Conservation (phyloP, 352 stramenopile genomes). For the Phytopythium cucurbitacearum region DNA sequence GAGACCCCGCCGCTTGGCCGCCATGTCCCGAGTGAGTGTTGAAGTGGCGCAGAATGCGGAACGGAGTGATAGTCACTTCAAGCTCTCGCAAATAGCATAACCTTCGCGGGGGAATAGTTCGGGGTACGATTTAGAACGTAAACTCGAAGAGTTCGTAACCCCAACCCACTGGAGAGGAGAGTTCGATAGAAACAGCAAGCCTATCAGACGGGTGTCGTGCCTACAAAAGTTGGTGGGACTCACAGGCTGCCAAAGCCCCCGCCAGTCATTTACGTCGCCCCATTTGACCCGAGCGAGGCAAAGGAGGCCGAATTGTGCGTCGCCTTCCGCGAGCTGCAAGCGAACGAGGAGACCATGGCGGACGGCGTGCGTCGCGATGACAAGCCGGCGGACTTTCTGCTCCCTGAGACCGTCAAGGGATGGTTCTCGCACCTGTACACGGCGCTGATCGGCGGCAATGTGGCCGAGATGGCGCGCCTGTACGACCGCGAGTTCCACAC, state of each 20-base stretch:
- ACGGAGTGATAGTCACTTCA: neutral
- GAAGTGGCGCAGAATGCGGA: neutral
- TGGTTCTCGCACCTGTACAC: constrained; percentile 89
- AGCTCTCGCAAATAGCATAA: neutral
- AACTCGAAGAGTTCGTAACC: no score
- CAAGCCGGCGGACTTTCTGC: constrained; percentile 84
- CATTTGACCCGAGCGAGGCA: neutral
- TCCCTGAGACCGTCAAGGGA: constrained; percentile 85
- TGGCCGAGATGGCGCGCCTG: constrained; percentile 75
- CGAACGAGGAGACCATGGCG: constrained; percentile 26
- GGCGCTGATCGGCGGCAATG: constrained; percentile 78
- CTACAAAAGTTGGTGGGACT: constrained; percentile 15
- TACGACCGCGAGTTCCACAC: constrained; percentile 88
- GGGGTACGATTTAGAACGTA: no score
- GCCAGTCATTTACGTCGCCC: constrained; percentile 44
- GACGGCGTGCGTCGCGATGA: constrained; percentile 64
- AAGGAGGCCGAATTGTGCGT: no score
- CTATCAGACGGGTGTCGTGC: constrained; percentile 17
- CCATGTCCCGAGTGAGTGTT: neutral
- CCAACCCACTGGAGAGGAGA: no score
- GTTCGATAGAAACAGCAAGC: constrained; percentile 23
- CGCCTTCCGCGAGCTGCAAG: neutral
- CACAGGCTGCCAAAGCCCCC: constrained; percentile 10
- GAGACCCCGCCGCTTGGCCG: neutral
- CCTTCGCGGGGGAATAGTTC: no score